phyloP scores from a whole-genome alignment of 495 filamentous ascomycete genomes.

The Pyrenula massariospora region DNA sequence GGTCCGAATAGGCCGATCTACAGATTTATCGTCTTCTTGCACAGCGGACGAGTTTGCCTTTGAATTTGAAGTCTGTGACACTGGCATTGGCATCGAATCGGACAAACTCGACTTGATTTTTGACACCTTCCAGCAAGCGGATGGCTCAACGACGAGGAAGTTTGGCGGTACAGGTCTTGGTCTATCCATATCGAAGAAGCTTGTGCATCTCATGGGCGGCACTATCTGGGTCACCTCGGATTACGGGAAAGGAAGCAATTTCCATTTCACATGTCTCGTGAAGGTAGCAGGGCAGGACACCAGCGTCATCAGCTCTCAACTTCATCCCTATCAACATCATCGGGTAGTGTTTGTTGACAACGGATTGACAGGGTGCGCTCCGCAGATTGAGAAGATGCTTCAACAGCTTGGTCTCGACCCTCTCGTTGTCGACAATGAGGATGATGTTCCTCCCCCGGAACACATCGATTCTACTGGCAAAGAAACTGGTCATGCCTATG shows the following conservation, averaged over 20 bases:
- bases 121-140: slow-evolving; percentile 98
- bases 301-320: slow-evolving; percentile 66
- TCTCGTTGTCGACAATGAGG: slow-evolving; percentile 60
- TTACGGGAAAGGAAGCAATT: slow-evolving; percentile 86
- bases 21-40: slow-evolving; percentile 24
- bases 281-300: slow-evolving; percentile 77
- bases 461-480: slow-evolving; percentile 41
- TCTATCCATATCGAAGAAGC: slow-evolving; percentile 87
- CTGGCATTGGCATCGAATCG: slow-evolving; percentile 90
- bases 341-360: slow-evolving; percentile 95
- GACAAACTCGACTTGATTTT: slow-evolving; percentile 98
- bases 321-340: slow-evolving; percentile 77
- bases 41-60: slow-evolving; percentile 75
- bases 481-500: slow-evolving; percentile 61
- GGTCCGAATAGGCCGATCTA: slow-evolving; percentile 65
- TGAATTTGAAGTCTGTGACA: slow-evolving; percentile 94
- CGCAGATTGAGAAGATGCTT: slow-evolving; percentile 71
- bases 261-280: slow-evolving; percentile 94
- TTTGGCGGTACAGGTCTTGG: slow-evolving; percentile 96
- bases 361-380: slow-evolving; percentile 61
- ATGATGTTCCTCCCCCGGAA: slow-evolving; percentile 48
- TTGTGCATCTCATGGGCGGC: slow-evolving; percentile 96
- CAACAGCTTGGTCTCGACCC: slow-evolving; percentile 68
- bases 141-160: slow-evolving; percentile 92
- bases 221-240: slow-evolving; percentile 94